Base-by-base conservation (phyloP, 192 early-diverging fungal species). In the Paraglomus brasilianum region DNA sequence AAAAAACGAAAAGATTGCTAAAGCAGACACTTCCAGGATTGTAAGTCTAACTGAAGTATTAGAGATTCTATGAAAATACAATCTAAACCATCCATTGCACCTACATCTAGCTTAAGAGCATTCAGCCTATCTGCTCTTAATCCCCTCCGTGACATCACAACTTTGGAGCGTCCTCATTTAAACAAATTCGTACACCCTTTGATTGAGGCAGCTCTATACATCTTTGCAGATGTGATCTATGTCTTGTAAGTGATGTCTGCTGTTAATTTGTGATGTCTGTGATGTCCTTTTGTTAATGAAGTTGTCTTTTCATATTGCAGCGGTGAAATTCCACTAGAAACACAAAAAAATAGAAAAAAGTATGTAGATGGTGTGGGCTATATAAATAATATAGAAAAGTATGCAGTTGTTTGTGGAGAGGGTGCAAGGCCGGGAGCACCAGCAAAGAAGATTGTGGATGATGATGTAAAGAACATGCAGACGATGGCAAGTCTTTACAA, bases 11-110 rank as follows among this genome's bases (percentile, higher is more conserved):
- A 5, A 0, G 0, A 21, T 0, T 61, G 6, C 39, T 61, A 30
- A 63, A 63, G 44, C 44, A 63, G 0, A 63, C 61, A 63, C 4
- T 47, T 0, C 21, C 22, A 36, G 4, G 44, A 39, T 47, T 63
- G 61, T 63, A 63, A 63, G 61, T 63, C 21, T n/a, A n/a, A n/a
- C n/a, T n/a, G 1, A 63, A 63, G 13, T 38, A 47, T 11, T 47
- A 48, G 19, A 17, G n/a, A n/a, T n/a, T n/a, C n/a, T n/a, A n/a
- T n/a, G n/a, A n/a, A n/a, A n/a, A n/a, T n/a, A n/a, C n/a, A n/a
- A n/a, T n/a, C n/a, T n/a, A n/a, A n/a, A n/a, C n/a, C n/a, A n/a
- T n/a, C n/a, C n/a, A n/a, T n/a, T n/a, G n/a, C n/a, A n/a, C n/a
- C n/a, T 48, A 45, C 22, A 15, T 47, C 44, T 8, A 63, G 24